Percentiles rank a stretch among this genome's conserved stretches.
These are phyloP conservation scores for Podospora bellae-mahoneyi DNA, from an alignment of 495 filamentous ascomycete species.

Conservation along the genomic window DNA sequence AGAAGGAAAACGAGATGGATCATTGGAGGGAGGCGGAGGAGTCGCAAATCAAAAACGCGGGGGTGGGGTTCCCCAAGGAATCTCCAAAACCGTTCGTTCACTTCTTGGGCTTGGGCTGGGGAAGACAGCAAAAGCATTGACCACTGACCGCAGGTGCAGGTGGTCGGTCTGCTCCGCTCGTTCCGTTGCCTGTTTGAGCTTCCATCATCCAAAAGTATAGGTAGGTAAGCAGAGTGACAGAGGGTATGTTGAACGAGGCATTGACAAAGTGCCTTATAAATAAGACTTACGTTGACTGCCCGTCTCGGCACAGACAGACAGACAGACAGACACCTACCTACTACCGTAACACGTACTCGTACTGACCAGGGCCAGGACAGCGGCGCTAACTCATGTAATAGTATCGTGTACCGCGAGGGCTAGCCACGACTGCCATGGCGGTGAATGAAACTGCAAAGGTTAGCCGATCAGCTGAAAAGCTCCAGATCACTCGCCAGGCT, in stretches of 20 bases:
- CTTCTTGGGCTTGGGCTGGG: background rate
- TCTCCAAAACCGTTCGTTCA: conserved; percentile 18
- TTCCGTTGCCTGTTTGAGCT: conserved; percentile 13
- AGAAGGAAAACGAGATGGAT: conserved; percentile 6
- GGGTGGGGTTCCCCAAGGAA: conserved; percentile 21
- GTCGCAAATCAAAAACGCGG: conserved; percentile 22
- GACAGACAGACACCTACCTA: too few relatives aligned
- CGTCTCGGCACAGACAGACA: background rate
- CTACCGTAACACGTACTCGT: background rate
- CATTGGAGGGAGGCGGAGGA: conserved; percentile 7
- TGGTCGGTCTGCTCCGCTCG: conserved; percentile 1
- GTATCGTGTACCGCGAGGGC: background rate
- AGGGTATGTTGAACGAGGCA: background rate
- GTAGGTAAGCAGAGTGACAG: background rate
- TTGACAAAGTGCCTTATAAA: conserved; percentile 8
- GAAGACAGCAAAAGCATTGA: background rate
- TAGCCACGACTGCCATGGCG: background rate
- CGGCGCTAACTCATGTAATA: background rate
- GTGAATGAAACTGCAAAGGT: conserved; percentile 2
- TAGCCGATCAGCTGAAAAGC: conserved; percentile 8
- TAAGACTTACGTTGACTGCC: conserved; percentile 9
- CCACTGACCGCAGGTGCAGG: background rate
- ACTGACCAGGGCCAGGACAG: background rate
- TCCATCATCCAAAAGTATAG: background rate
- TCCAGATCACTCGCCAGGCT: background rate